phyloP scores from a whole-genome alignment of 371 early-diverging fungal species.

The Mortierella polycephala region DNA sequence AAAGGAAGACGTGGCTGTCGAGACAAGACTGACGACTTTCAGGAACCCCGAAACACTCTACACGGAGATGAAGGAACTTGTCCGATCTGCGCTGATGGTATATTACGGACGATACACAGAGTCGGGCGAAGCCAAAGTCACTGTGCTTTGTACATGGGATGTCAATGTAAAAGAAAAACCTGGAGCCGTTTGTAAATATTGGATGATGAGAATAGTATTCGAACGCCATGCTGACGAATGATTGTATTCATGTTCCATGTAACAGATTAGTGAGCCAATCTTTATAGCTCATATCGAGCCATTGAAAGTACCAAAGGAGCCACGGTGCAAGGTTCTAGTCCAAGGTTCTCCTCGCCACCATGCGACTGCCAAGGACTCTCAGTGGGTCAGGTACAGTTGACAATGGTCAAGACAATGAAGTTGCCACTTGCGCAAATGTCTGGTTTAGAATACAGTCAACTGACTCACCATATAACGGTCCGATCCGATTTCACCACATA shows the following conservation, averaged over 20 bases:
- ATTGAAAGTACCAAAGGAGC: slow-evolving; percentile 39
- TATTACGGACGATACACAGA: slow-evolving; percentile 56
- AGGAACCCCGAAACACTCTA: slow-evolving; percentile 52
- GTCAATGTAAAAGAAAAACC: slow-evolving; percentile 1
- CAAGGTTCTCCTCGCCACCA: slow-evolving; percentile 58
- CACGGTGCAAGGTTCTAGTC: slow-evolving; percentile 58
- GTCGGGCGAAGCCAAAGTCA: slow-evolving; percentile 37
- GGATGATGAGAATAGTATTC: neutral
- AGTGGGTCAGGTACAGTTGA: slow-evolving; percentile 67
- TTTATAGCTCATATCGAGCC: slow-evolving; percentile 61
- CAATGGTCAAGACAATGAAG: neutral
- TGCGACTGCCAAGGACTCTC: slow-evolving; percentile 71
- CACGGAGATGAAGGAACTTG: slow-evolving; percentile 55
- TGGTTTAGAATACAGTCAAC: too few relatives aligned
- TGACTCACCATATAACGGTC: too few relatives aligned
- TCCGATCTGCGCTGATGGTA: slow-evolving; percentile 56
- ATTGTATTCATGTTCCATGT: neutral
- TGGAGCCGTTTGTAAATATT: neutral
- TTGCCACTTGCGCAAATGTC: too few relatives aligned
- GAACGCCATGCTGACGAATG: neutral
- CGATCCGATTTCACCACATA: neutral
- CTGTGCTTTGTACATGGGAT: slow-evolving; percentile 51
- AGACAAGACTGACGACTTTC: slow-evolving; percentile 42
- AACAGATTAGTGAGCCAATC: slow-evolving; percentile 50
- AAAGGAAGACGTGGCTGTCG: slow-evolving; percentile 7